phyloP scores from a whole-genome alignment of 2,329 filamentous ascomycete genomes.

The Teratosphaeria viscida region DNA sequence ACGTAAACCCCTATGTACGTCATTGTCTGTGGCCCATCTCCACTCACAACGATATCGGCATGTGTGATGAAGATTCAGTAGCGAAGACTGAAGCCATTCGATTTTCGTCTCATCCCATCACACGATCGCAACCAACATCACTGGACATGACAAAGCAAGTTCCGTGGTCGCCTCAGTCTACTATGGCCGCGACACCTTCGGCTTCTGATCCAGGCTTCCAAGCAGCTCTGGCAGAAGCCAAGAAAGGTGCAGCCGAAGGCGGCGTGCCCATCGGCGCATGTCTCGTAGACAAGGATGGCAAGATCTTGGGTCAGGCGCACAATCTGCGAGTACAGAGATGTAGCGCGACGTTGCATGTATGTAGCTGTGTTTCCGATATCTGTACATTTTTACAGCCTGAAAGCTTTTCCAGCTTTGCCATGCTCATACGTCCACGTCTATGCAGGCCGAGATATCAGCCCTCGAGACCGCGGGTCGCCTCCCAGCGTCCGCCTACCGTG shows the following conservation, averaged over 20 bases:
- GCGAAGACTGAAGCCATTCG: background rate
- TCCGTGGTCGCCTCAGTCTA: background rate
- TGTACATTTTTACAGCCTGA: background rate
- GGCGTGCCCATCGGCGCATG: constrained; percentile 49
- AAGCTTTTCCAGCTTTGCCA: background rate
- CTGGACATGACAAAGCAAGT: constrained; percentile 6
- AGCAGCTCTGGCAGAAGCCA: constrained; percentile 48
- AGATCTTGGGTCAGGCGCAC: constrained; percentile 59
- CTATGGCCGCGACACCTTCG: background rate
- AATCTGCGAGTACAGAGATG: constrained; percentile 66
- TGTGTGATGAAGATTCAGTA: background rate
- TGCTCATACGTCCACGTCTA: background rate
- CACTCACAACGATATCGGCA: background rate
- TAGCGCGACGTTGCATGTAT: constrained; percentile 60
- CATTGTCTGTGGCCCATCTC: background rate
- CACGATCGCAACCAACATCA: constrained; percentile 11
- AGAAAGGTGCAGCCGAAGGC: constrained; percentile 44
- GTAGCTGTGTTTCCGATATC: constrained; percentile 4
- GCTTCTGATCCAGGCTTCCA: constrained; percentile 41
- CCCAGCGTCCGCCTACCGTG: constrained; percentile 56
- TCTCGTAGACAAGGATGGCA: constrained; percentile 58
- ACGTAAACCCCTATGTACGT: background rate
- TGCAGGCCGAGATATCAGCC: constrained; percentile 64
- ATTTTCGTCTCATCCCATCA: background rate
- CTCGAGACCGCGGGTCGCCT: constrained; percentile 64